Base-by-base conservation (phyloP, 2,329 filamentous ascomycete genomes). In the Periconia sp. region DNA sequence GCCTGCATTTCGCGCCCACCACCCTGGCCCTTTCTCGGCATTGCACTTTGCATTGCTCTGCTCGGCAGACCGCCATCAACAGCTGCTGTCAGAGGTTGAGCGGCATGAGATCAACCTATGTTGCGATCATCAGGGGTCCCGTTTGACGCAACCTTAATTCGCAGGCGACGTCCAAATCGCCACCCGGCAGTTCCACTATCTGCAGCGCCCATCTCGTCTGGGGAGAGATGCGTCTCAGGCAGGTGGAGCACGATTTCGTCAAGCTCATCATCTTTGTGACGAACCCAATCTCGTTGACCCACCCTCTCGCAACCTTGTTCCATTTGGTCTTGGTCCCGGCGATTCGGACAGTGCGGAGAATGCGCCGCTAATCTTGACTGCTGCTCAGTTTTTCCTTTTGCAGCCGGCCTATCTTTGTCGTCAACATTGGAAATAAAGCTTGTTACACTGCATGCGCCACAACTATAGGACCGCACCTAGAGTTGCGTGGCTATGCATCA, bases 291-390 rank as follows among this genome's bases (percentile, higher is more conserved):
- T 45, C 37, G 38, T 29, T 32, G 17, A 35, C 32, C 17, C 26
- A 36, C 17, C 19, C 31, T 37, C 13, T 23, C 29, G 19, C 32
- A 34, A 17, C 11, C 32, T n/a, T 29, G 24, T 17, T 34, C 21
- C 16, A 33, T 26, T 23, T 23, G 17, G 28, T 34, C 24, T 15
- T 33, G 33, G 53, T 63, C 56, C 63, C 61, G 52, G 48, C 43
- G 43, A 44, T 45, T 29, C 55, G 61, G 63, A 59, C 43, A 48
- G 43, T 54, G 63, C 48, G 57, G 61, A 66, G 62, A 59, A 51
- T 33, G 48, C 56, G 31, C 42, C 51, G 48, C 44, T n/a, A n/a
- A n/a, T 22, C 34, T 18, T 25, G 16, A 39, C 23, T 30, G 28
- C 22, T 16, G 36, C 42, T n/a, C 36, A 15, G 22, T 23, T 12